phyloP scores from a whole-genome alignment of 306 rosid genomes.

The Cucumis melo region DNA sequence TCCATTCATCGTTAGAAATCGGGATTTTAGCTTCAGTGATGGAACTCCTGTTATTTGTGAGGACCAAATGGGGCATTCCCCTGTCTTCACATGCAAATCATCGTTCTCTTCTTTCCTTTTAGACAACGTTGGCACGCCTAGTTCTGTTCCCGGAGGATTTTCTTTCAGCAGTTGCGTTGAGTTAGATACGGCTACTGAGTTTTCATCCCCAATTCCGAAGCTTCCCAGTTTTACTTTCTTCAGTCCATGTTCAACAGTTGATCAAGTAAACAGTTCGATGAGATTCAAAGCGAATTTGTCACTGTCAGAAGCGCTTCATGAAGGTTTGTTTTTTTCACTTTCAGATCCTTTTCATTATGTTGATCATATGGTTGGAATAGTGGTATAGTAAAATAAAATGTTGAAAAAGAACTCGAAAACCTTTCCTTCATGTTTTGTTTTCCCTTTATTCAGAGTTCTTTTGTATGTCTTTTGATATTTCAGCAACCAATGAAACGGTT shows the following conservation, averaged over 20 bases:
- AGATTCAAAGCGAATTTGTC: slow-evolving; percentile 3
- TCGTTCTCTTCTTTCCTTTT: slow-evolving; percentile 15
- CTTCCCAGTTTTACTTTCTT: slow-evolving; percentile 9
- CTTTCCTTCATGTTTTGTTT: background rate
- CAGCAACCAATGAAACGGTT: no score
- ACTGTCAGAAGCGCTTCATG: background rate
- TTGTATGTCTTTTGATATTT: no score
- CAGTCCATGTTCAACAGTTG: slow-evolving; percentile 6
- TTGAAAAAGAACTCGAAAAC: background rate
- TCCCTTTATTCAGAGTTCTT: no score
- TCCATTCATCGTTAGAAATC: slow-evolving; percentile 6
- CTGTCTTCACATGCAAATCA: slow-evolving; percentile 26
- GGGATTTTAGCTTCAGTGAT: slow-evolving; percentile 17
- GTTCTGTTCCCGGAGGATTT: slow-evolving; percentile 23
- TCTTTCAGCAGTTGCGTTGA: slow-evolving; percentile 23
- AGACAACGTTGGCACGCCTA: slow-evolving; percentile 1
- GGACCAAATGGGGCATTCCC: slow-evolving; percentile 15
- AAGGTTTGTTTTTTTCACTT: slow-evolving; percentile 3
- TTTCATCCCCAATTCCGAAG: slow-evolving; percentile 6
- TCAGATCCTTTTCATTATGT: background rate
- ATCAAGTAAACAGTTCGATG: slow-evolving; percentile 1
- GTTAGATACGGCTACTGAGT: slow-evolving; percentile 9
- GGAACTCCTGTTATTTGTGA: slow-evolving; percentile 11
- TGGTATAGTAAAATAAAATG: background rate
- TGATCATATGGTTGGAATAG: background rate